Percentiles rank a stretch among this genome's conserved stretches.
Evolutionary conservation across 2,329 filamentous ascomycete species (phyloP).

Genomic region (Ascochyta pisi): DNA sequence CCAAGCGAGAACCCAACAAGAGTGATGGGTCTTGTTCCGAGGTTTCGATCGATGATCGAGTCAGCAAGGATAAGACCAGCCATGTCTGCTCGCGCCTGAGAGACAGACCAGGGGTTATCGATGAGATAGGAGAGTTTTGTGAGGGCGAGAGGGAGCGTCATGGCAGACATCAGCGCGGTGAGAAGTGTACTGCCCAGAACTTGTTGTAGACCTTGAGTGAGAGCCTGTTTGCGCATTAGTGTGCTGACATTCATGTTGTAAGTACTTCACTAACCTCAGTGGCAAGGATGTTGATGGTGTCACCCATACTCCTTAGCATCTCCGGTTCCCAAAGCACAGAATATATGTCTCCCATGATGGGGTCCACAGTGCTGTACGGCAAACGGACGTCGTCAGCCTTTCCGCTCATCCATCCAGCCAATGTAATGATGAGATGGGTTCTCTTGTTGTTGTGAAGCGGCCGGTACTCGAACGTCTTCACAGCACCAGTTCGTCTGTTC

Average conservation of each 20-base stretch:
- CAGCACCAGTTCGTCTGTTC: constrained; percentile 85
- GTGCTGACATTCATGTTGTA: not conserved
- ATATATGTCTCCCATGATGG: constrained; percentile 98
- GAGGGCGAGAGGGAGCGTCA: constrained; percentile 89
- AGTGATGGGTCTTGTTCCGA: constrained; percentile 90
- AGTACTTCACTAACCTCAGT: constrained; percentile 75
- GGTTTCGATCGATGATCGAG: constrained; percentile 87
- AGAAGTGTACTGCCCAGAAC: constrained; percentile 89
- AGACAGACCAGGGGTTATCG: constrained; percentile 98
- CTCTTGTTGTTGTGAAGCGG: constrained; percentile 98
- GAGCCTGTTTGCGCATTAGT: constrained; percentile 66
- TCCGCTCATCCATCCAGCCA: constrained; percentile 98
- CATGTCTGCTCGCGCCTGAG: constrained; percentile 84
- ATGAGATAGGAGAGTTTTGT: constrained; percentile 96
- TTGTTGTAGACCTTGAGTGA: constrained; percentile 96
- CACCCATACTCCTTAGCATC: constrained; percentile 96
- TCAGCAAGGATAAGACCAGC: constrained; percentile 93
- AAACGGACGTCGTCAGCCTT: constrained; percentile 96
- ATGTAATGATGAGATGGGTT: constrained; percentile 92
- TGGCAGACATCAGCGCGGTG: constrained; percentile 85
- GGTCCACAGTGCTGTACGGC: constrained; percentile 94
- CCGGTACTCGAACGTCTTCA: constrained; percentile 95
- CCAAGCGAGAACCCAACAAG: constrained; percentile 95
- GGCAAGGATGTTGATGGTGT: constrained; percentile 96
- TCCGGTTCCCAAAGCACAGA: constrained; percentile 98